Evolutionary conservation across 2,329 filamentous ascomycete species (phyloP).

Genomic region (Fusarium brachygibbosum): DNA sequence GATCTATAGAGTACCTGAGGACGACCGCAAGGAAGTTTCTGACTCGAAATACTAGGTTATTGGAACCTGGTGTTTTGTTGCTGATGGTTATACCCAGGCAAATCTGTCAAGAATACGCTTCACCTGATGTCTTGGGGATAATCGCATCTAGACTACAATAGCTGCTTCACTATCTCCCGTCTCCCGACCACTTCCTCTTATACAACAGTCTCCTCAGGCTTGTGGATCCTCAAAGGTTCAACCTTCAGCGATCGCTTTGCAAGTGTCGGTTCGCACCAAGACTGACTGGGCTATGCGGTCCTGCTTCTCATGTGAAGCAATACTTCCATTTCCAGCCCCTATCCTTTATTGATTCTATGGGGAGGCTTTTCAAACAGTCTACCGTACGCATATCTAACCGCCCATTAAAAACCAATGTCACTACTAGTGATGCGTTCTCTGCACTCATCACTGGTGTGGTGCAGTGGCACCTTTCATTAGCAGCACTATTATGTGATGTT

Average conservation of each 20-base stretch:
- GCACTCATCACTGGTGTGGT: not conserved
- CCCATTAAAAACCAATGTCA: not conserved
- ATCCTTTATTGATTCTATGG: not conserved
- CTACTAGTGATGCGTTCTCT: not conserved
- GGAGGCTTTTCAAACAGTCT: not conserved
- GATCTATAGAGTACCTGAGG: not conserved
- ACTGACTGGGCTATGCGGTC: not conserved
- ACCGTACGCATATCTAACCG: not conserved
- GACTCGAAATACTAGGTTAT: not conserved
- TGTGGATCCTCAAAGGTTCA: not conserved
- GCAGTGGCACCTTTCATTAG: not conserved
- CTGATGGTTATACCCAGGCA: not conserved
- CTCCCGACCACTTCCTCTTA: not conserved
- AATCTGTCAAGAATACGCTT: not conserved
- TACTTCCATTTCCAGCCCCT: not conserved
- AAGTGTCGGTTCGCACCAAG: not conserved
- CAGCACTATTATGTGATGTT: not conserved
- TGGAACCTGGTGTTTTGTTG: too few relatives aligned
- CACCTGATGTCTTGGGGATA: not conserved
- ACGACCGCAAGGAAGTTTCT: not conserved
- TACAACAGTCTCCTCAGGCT: not conserved
- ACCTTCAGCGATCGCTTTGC: not conserved
- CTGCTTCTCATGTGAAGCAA: not conserved
- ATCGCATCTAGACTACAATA: not conserved
- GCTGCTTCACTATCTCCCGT: not conserved